Evolutionary conservation across 2,329 filamentous ascomycete species (phyloP).

Genomic region (Neurospora sp.): DNA sequence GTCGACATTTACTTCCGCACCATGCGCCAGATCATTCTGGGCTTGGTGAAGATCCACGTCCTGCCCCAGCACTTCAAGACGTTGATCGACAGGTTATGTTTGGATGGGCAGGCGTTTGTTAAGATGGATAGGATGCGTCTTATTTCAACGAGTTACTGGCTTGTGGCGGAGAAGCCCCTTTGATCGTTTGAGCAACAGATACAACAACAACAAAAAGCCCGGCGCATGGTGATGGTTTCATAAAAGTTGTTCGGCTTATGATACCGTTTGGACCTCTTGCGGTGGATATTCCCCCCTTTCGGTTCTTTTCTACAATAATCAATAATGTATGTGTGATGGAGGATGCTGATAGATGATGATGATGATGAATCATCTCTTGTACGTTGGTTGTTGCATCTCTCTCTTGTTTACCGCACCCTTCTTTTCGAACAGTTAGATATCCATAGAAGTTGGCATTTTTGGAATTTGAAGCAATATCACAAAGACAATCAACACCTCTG

Average conservation of each 20-base stretch:
- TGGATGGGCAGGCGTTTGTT: constrained; percentile 44
- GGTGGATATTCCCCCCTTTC: background rate
- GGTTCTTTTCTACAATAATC: background rate
- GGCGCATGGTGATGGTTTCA: background rate
- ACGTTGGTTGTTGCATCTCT: background rate
- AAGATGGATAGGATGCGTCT: constrained; percentile 46
- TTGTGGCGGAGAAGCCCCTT: constrained; percentile 38
- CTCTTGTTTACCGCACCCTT: background rate
- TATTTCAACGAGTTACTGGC: constrained; percentile 41
- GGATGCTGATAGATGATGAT: background rate
- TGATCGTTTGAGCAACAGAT: background rate
- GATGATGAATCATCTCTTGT: background rate
- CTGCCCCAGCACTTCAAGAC: constrained; percentile 43
- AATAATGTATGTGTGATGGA: background rate
- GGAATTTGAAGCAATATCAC: background rate
- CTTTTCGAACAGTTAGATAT: background rate
- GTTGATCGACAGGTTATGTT: constrained; percentile 41
- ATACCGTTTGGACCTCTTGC: background rate
- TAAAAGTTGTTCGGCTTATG: background rate
- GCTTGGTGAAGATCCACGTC: constrained; percentile 34
- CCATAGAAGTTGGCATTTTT: background rate
- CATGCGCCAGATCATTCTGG: constrained; percentile 37
- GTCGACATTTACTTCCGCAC: constrained; percentile 45
- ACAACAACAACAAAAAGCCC: background rate
- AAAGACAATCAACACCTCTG: background rate